Conservation (phyloP, 1,284 basidiomycete species). For the Wolfiporia cocos region DNA sequence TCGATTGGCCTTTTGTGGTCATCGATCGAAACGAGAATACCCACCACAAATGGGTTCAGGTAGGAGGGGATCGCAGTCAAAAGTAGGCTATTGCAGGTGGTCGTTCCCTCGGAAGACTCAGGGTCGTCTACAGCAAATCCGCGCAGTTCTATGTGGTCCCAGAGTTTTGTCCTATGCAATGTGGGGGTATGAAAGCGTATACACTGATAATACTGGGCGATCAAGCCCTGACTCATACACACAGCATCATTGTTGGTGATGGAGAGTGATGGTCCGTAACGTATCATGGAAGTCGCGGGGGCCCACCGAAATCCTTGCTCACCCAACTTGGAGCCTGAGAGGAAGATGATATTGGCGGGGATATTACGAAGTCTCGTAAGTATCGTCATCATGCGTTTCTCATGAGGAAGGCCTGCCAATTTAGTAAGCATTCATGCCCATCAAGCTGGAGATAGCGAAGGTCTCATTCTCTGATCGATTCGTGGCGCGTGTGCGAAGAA, state of each 20-base stretch:
- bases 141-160: too few species aligned
- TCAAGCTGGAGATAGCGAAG: slow-evolving; percentile 6
- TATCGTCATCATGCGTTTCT: slow-evolving; percentile 1
- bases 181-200: neutral
- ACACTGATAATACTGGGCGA: neutral
- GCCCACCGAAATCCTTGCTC: slow-evolving; percentile 2
- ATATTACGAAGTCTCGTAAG: neutral
- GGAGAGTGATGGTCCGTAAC: neutral
- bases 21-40: too few species aligned
- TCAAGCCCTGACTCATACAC: neutral
- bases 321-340: neutral
- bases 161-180: too few species aligned
- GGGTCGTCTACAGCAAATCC: too few species aligned
- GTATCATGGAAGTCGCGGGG: neutral
- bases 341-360: slow-evolving; percentile 2
- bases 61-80: too few species aligned
- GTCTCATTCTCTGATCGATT: slow-evolving; percentile 7
- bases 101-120: too few species aligned
- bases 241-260: neutral
- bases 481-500: slow-evolving; percentile 3
- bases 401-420: slow-evolving; percentile 1
- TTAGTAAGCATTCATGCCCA: slow-evolving; percentile 3
- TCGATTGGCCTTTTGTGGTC: too few species aligned
- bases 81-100: too few species aligned
- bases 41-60: too few species aligned